Conservation (phyloP, 306 rosid species). For the Nissolia schottii region DNA sequence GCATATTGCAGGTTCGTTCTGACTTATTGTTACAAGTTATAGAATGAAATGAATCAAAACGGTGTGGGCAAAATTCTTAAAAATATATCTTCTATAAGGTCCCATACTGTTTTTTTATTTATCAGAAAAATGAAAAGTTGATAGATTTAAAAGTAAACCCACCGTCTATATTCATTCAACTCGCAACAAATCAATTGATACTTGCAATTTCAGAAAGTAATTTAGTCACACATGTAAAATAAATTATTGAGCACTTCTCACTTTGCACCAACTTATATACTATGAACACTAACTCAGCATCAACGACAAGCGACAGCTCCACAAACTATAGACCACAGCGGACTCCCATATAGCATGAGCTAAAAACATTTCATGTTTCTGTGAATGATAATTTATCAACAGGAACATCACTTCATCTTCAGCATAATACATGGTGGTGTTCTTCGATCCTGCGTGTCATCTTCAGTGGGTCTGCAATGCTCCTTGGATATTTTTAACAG, state of each 20-base stretch:
- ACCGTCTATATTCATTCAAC: slow-evolving; percentile 8
- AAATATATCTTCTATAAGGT: too few relatives aligned
- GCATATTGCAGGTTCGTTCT: too few relatives aligned
- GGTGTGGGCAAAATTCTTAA: too few relatives aligned
- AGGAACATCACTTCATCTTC: slow-evolving; percentile 13
- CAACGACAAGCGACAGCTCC: slow-evolving; percentile 22
- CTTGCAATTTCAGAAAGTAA: not conserved
- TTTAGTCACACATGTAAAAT: slow-evolving; percentile 1
- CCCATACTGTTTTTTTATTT: not conserved
- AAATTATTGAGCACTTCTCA: not conserved
- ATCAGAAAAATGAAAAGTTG: not conserved
- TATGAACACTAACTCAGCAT: not conserved
- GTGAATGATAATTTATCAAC: slow-evolving; percentile 22
- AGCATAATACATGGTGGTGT: slow-evolving; percentile 5
- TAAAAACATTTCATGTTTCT: slow-evolving; percentile 17
- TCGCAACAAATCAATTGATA: slow-evolving; percentile 17
- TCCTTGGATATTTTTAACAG: slow-evolving; percentile 74
- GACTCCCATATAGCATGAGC: slow-evolving; percentile 15
- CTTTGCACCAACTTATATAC: not conserved
- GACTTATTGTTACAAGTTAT: too few relatives aligned
- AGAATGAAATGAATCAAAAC: too few relatives aligned
- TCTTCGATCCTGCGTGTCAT: not conserved
- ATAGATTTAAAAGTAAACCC: not conserved
- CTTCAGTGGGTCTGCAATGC: slow-evolving; percentile 51
- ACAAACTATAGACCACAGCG: slow-evolving; percentile 11